Evolutionary conservation across 192 early-diverging fungal species (phyloP), one percentile per base, ranked within the genome.

Genomic region (Entomortierella chlamydospora): DNA sequence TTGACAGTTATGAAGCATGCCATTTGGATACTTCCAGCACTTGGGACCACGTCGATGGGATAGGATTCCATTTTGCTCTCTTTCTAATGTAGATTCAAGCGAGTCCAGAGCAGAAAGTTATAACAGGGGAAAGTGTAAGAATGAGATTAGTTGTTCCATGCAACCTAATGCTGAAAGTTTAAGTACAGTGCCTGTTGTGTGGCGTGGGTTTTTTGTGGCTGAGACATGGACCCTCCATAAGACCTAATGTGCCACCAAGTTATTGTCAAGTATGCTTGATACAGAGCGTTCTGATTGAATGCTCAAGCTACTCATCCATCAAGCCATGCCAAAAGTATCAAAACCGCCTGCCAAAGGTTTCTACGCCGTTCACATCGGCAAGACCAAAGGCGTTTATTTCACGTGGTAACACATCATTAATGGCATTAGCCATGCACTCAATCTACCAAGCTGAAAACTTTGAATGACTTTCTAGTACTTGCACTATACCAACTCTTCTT

Each of bases 351-450:
- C 67, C 10, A 54, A 57, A 42, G 71, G 70, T 23, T 84, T 73
- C 56, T 87, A 87, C 31, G 86, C 86, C 43, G 86, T 87, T 1
- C 73, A 81, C 18, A 57, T 72, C 15, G 86, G 86, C 13, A 80
- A 81, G 50, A 73, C 58, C 0, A 60, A 68, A 25, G 86, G 86
- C 30, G 73, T 87, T 7, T 87, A 80, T 45, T 54, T 58, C 5
- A 69, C 70, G 13, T 87, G 86, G 86, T 57, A 81, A 57, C 15
- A 45, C 8, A 11, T 60, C 37, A 12, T 60, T 60, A 4, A 1
- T 45, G 39, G 39, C 13, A 13, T 41, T 41, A 13, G 6, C 11
- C 29, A 15, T 6, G 1, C 55, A 39, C 11, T 31, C 8, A 15
- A 9, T 9, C 34, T 22, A 22, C 52, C 11, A 29, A 54, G 6